These are phyloP conservation scores for Harrya chromipes DNA, from an alignment of 768 basidiomycete genomes.

Conservation along the genomic window DNA sequence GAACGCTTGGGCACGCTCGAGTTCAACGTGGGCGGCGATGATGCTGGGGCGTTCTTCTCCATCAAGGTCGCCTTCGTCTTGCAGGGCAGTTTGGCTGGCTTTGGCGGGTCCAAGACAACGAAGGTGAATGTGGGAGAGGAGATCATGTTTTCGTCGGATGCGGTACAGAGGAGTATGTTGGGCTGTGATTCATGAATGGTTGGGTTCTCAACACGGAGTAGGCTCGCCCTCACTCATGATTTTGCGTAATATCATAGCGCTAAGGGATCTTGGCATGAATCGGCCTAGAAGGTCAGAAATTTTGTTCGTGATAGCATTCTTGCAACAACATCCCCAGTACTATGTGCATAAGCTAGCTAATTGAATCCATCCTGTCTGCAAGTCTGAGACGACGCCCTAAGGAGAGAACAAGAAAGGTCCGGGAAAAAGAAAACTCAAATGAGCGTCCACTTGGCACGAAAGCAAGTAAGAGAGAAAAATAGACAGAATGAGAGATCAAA, in stretches of 20 bases:
- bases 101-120: constrained; percentile 58
- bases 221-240: too few species aligned
- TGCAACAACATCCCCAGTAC: not conserved
- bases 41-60: constrained; percentile 86
- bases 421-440: not conserved
- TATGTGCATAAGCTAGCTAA: not conserved
- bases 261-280: not conserved
- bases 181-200: constrained; percentile 36
- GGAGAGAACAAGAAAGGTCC: not conserved
- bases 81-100: constrained; percentile 76
- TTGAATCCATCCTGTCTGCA: not conserved
- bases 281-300: not conserved
- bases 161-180: constrained; percentile 53
- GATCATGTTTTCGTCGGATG: constrained; percentile 55
- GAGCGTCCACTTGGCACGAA: not conserved
- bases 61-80: constrained; percentile 80
- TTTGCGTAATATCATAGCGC: not conserved
- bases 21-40: constrained; percentile 85
- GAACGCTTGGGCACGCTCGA: constrained; percentile 84
- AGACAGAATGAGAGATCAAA: not conserved
- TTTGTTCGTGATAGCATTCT: too few species aligned
- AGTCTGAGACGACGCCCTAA: not conserved
- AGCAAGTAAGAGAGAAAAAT: not conserved
- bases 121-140: constrained; percentile 47
- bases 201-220: too few species aligned